phyloP scores from a whole-genome alignment of 768 basidiomycete species.

The Pholiota molesta region DNA sequence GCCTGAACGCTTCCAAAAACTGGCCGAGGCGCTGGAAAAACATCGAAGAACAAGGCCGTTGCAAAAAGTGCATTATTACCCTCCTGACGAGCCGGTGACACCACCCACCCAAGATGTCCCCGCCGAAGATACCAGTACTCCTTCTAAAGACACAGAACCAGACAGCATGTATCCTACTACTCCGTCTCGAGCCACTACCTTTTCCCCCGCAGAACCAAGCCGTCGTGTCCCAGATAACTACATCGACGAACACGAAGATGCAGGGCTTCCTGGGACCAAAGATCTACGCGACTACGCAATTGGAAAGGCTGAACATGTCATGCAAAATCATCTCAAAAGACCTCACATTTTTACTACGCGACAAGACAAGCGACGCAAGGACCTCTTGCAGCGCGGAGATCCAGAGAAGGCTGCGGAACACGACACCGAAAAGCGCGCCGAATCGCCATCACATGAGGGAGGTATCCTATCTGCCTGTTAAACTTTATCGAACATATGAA shows the following conservation, averaged over 20 bases:
- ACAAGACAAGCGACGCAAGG: not conserved
- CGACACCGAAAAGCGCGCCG: slow-evolving; percentile 27
- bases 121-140: not conserved
- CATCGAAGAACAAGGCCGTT: slow-evolving; percentile 37
- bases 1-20: slow-evolving; percentile 50
- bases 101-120: not conserved
- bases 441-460: slow-evolving; percentile 23
- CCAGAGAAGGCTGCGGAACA: slow-evolving; percentile 25
- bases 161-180: slow-evolving; percentile 5
- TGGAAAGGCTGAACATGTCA: slow-evolving; percentile 43
- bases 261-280: slow-evolving; percentile 52
- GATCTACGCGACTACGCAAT: slow-evolving; percentile 24
- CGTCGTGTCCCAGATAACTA: slow-evolving; percentile 52
- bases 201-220: slow-evolving; percentile 22
- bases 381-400: not conserved
- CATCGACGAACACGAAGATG: slow-evolving; percentile 65
- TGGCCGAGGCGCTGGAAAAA: slow-evolving; percentile 51
- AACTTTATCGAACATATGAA: slow-evolving; percentile 48
- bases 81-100: slow-evolving; percentile 22
- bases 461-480: slow-evolving; percentile 67
- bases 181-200: slow-evolving; percentile 1
- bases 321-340: slow-evolving; percentile 14
- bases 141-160: not conserved
- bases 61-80: slow-evolving; percentile 32
- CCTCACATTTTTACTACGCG: slow-evolving; percentile 3